Conservation (phyloP, 306 rosid genomes). For the Corylus americana region DNA sequence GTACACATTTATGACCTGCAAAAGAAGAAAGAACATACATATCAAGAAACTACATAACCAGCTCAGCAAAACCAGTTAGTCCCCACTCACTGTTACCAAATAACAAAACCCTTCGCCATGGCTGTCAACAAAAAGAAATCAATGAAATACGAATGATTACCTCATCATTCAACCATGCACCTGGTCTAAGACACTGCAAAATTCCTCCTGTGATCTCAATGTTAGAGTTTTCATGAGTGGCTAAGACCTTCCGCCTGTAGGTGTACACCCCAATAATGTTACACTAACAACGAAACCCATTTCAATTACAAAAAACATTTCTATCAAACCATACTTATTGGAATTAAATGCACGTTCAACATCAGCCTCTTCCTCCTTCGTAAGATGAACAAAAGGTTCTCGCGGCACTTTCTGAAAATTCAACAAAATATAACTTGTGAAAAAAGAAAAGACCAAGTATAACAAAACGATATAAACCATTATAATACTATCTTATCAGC, state of each 20-base stretch:
- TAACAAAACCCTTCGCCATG: neutral
- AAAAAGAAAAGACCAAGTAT: no score
- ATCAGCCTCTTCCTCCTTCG: constrained; percentile 55
- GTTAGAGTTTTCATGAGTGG: constrained; percentile 69
- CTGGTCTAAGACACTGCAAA: constrained; percentile 71
- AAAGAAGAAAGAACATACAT: constrained; percentile 12
- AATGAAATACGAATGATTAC: constrained; percentile 42
- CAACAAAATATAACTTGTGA: neutral
- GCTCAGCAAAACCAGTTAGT: neutral
- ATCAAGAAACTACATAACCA: constrained; percentile 26
- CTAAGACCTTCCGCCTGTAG: constrained; percentile 70
- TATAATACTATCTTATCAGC: neutral
- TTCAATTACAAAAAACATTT: constrained; percentile 16
- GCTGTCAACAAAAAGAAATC: neutral
- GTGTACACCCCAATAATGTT: constrained; percentile 24
- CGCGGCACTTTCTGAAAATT: constrained; percentile 51
- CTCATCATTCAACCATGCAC: constrained; percentile 96
- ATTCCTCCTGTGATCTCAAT: constrained; percentile 68
- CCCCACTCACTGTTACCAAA: neutral
- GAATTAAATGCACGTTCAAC: constrained; percentile 54
- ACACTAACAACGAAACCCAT: constrained; percentile 21
- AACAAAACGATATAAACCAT: neutral
- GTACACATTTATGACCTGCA: constrained; percentile 90
- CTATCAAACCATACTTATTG: constrained; percentile 52
- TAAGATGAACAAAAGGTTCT: constrained; percentile 70